Evolutionary conservation across 176 grass and related monocot species (phyloP).

Genomic region (Eremochloa ophiuroides): DNA sequence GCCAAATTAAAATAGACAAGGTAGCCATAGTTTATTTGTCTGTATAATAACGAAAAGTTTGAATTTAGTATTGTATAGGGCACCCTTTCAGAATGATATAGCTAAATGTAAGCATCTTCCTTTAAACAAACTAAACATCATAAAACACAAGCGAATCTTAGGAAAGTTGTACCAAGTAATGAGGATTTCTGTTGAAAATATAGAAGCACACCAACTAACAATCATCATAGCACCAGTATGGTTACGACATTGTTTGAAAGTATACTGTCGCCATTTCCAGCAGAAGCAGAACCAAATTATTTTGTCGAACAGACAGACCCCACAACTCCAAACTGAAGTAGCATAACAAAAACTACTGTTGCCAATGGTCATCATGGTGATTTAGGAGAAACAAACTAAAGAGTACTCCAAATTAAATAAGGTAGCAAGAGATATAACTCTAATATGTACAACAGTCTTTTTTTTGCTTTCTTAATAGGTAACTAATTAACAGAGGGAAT

Average conservation of each 20-base stretch:
- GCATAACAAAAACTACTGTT: background rate
- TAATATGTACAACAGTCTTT: background rate
- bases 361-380: background rate
- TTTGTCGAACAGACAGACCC: background rate
- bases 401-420: background rate
- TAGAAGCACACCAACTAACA: constrained; percentile 5
- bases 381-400: background rate
- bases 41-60: constrained; percentile 16
- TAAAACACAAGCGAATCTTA: background rate
- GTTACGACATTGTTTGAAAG: background rate
- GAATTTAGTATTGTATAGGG: background rate
- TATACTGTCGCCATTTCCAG: background rate
- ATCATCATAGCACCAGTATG: background rate
- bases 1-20: constrained; percentile 8
- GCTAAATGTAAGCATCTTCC: background rate
- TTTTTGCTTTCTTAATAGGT: background rate
- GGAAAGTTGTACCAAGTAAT: background rate
- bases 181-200: background rate
- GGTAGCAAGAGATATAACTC: background rate
- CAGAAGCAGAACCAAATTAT: constrained; percentile 16
- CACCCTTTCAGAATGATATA: background rate
- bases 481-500: background rate
- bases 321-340: constrained; percentile 12
- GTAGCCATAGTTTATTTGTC: background rate
- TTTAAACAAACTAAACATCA: constrained; percentile 10